Evolutionary conservation across 768 basidiomycete species (phyloP).

Genomic region (Rossbeevera mucosa): DNA sequence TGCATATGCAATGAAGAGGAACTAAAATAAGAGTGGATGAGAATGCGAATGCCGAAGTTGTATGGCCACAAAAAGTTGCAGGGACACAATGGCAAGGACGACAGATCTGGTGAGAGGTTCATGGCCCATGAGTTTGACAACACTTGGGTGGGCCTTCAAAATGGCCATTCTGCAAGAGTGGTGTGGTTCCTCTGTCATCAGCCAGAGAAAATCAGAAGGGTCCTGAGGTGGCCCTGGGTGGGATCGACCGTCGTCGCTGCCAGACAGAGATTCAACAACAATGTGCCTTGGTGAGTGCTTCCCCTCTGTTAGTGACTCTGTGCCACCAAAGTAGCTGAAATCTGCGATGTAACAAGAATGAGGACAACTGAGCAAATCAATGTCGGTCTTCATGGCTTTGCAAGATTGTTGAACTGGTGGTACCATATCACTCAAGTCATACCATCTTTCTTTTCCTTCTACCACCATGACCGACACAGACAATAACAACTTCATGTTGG

Average conservation of each 20-base stretch:
- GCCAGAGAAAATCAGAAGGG: conserved; percentile 87
- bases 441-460: neutral
- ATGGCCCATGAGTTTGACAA: conserved; percentile 94
- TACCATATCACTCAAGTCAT: too few species aligned
- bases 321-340: conserved; percentile 79
- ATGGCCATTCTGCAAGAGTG: conserved; percentile 82
- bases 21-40: conserved; percentile 62
- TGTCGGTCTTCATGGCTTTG: conserved; percentile 15
- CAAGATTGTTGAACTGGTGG: conserved; percentile 24
- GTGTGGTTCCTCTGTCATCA: conserved; percentile 98
- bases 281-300: conserved; percentile 49
- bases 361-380: conserved; percentile 17
- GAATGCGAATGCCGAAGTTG: conserved; percentile 65
- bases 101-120: conserved; percentile 89
- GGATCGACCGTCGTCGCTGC: conserved; percentile 37
- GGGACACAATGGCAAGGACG: conserved; percentile 72
- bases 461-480: conserved; percentile 10
- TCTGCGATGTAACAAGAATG: conserved; percentile 36
- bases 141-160: conserved; percentile 92
- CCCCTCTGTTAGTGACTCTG: conserved; percentile 66
- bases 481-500: conserved; percentile 39
- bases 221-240: conserved; percentile 61
- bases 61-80: conserved; percentile 67
- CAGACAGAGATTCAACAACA: conserved; percentile 35
- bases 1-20: conserved; percentile 73